These are phyloP conservation scores for Euphorbia lathyris DNA, from an alignment of 345 rosid species.

Conservation along the genomic window DNA sequence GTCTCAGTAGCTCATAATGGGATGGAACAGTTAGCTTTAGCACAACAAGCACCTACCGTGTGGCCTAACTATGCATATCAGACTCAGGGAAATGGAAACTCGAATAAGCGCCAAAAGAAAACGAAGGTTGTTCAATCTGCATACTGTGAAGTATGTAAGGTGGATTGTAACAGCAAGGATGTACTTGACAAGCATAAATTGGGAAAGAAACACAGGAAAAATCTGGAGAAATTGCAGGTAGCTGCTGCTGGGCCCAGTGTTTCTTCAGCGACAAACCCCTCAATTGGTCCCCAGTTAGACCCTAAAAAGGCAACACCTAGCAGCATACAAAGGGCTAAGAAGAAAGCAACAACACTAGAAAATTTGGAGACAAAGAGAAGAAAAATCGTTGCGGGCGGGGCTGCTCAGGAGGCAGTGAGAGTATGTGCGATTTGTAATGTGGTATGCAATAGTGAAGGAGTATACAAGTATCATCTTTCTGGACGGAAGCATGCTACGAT, in stretches of 20 bases:
- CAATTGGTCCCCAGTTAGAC: slow-evolving; percentile 33
- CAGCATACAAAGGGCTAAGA: slow-evolving; percentile 15
- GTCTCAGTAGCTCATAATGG: slow-evolving; percentile 14
- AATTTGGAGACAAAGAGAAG: slow-evolving; percentile 41
- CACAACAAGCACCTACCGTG: slow-evolving; percentile 15
- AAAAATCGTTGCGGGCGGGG: slow-evolving; percentile 34
- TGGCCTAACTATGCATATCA: slow-evolving; percentile 19
- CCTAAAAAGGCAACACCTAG: slow-evolving; percentile 14
- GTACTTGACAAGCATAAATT: slow-evolving; percentile 26
- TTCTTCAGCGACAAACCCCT: slow-evolving; percentile 10
- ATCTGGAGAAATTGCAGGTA: slow-evolving; percentile 25
- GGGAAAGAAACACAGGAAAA: slow-evolving; percentile 31
- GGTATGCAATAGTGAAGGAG: slow-evolving; percentile 39
- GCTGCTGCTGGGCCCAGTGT: slow-evolving; percentile 8
- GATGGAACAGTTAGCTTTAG: slow-evolving; percentile 21
- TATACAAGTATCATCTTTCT: slow-evolving; percentile 32
- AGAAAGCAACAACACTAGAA: slow-evolving; percentile 25
- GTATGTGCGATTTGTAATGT: slow-evolving; percentile 40
- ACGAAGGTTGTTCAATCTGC: slow-evolving; percentile 25
- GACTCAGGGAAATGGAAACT: slow-evolving; percentile 20
- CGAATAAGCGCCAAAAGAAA: slow-evolving; percentile 21
- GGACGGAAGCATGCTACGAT: slow-evolving; percentile 47
- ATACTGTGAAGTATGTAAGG: slow-evolving; percentile 27
- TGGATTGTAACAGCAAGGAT: slow-evolving; percentile 33
- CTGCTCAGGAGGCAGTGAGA: slow-evolving; percentile 38